Percentiles rank a stretch among this genome's conserved stretches.
These are phyloP conservation scores for Pestalotiopsis sp. DNA, from an alignment of 2,329 filamentous ascomycete genomes.

Conservation along the genomic window DNA sequence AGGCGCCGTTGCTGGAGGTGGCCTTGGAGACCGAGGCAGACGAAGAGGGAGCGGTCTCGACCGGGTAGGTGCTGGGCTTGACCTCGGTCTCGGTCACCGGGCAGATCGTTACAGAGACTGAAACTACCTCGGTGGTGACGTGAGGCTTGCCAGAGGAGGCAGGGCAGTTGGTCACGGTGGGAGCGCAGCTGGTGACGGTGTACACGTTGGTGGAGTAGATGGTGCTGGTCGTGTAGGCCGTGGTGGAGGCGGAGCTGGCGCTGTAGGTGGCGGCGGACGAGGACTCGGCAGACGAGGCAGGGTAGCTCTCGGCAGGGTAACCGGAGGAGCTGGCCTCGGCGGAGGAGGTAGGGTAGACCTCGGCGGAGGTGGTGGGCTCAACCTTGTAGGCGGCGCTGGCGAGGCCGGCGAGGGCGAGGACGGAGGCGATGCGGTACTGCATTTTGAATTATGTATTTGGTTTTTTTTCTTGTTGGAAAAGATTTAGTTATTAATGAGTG, in stretches of 20 bases:
- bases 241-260: not conserved
- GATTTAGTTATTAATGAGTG: not conserved
- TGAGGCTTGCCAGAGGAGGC: conserved; percentile 1
- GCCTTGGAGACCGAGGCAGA: not conserved
- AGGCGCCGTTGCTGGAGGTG: not conserved
- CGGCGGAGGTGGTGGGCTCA: not conserved
- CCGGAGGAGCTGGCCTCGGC: not conserved
- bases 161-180: conserved; percentile 13
- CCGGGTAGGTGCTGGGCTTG: not conserved
- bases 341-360: conserved; percentile 1
- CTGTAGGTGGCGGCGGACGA: not conserved
- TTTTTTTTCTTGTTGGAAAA: not conserved
- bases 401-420: conserved; percentile 12
- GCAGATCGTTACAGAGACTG: conserved; percentile 11
- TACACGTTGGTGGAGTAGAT: conserved; percentile 6
- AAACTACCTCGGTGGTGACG: conserved; percentile 4
- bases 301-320: not conserved
- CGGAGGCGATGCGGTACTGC: conserved; percentile 4
- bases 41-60: not conserved
- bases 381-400: conserved; percentile 7
- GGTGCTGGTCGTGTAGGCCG: not conserved
- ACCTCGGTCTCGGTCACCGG: conserved; percentile 8
- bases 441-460: conserved; percentile 7
- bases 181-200: conserved; percentile 6
- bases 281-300: not conserved